Evolutionary conservation across 108 stramenopile species (phyloP), one percentile per base, ranked within the genome.

Genomic region (Skeletonema marinoi): DNA sequence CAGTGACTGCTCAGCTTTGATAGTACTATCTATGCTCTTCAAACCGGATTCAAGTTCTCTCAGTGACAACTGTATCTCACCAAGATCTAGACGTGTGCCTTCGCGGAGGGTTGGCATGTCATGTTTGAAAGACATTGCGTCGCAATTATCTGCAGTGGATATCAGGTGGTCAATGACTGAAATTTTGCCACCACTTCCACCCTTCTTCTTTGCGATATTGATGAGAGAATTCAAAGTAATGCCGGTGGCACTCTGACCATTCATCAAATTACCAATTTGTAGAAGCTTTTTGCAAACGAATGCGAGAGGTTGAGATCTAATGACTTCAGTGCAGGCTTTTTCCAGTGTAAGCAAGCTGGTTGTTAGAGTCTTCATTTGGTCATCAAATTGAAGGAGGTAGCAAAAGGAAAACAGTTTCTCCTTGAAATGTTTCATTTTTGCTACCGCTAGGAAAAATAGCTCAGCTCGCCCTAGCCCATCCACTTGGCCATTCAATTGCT

Each of bases 191-290:
- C 83, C 85, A 59, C 69, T 46, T 25, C 25, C 25, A 32, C 82
- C 86, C 42, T 70, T 78, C 64, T 79, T 86, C 32, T 46, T 66
- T 10, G 82, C 75, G 11, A 80, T 82, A 29, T 80, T 83, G 16
- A 83, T 62, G 17, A 86, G 58, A 17, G 78, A 75, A 33, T 81
- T 78, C n/a, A 86, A 65, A 38, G 77, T 82, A 38, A 86, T 80
- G 6, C 82, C 82, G 29, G 21, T 50, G 6, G 75, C 86, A 10
- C 33, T 41, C 11, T 50, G 46, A 25, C 75, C 82, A 70, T 86
- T 86, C 66, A 86, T 71, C 2, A 82, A 13, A 69, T 86, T 86
- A 7, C 86, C 82, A 17, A 83, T 77, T 3, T 68, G 62, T 3
- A 86, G 36, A 3, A 86, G 69, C 71, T 71, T 42, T 35, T 65